Base-by-base conservation (phyloP, 2,329 filamentous ascomycete species). In the Ophiobolus disseminans region DNA sequence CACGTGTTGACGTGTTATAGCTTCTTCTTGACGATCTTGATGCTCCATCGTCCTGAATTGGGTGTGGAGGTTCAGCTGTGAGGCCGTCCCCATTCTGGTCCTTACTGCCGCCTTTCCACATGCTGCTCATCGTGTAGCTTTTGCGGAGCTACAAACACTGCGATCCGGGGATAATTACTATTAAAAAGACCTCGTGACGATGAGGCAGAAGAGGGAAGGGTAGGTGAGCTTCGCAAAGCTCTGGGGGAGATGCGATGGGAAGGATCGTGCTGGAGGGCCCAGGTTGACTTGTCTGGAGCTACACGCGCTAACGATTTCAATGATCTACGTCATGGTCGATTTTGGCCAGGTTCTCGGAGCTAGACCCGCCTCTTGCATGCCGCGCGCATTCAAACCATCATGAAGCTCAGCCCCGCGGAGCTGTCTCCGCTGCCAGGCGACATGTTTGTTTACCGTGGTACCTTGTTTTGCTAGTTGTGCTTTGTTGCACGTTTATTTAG, bases 51-150 rank as follows among this genome's bases (percentile, higher is more conserved):
- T 61, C 58, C 21, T 52, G 53, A 28, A 55, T 55, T 45, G 57
- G 55, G 43, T 53, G 41, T 19, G 57, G 56, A 7, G 55, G 48
- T 14, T 61, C 48, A 25, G 49, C 46, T 30, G 48, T 42, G 19
- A 74, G 65, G 50, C 66, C 58, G 46, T 71, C 69, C 47, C 74
- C 69, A 58, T 75, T 64, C 48, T 71, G 58, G 32, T 75, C 75
- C 53, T 81, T 80, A 61, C 78, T 82, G 26, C 49, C 47, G 38
- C 75, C 76, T 44, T 79, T 79, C 82, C 82, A 85, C 50, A 85
- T 74, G 48, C n/a, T n/a, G n/a, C 79, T 80, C 35, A 77, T 73
- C 39, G 48, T 49, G 30, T 23, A 38, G 41, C 46, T 50, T 32
- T 46, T 25, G 13, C 40, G 25, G 38, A 60, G 50, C 49, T 74